These are phyloP conservation scores for Cichorium intybus DNA, from an alignment of 140 eudicot species.

Conservation along the genomic window DNA sequence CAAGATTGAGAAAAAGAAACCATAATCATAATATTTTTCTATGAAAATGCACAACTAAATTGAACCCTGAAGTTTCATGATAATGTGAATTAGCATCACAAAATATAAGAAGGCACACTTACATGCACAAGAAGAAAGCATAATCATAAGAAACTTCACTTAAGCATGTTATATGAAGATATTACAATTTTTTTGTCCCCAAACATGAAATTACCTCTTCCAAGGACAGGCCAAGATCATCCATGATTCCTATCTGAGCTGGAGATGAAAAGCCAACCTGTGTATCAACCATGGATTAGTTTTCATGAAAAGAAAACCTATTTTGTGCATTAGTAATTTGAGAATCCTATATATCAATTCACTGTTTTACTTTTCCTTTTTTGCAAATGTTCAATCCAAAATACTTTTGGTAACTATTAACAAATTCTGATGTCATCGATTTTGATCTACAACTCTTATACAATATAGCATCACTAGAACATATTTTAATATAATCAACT, in stretches of 20 bases:
- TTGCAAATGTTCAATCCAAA: background rate
- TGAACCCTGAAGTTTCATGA: background rate
- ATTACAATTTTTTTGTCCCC: background rate
- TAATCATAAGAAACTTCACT: conserved; percentile 3
- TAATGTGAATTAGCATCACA: background rate
- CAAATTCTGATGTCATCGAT: background rate
- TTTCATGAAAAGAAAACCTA: background rate
- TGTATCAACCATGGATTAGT: conserved; percentile 1
- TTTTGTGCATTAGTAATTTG: background rate
- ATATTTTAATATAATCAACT: background rate
- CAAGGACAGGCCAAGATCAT: conserved; percentile 57
- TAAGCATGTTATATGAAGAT: background rate
- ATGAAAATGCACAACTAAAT: background rate
- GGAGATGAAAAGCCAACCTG: conserved; percentile 82
- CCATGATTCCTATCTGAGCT: conserved; percentile 59
- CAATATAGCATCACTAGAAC: background rate
- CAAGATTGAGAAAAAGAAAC: background rate
- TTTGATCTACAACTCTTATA: background rate
- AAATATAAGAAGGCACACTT: background rate
- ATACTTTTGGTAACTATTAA: background rate
- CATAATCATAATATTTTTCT: background rate
- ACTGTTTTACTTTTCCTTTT: background rate
- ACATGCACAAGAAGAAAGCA: background rate
- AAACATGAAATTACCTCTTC: conserved; percentile 48
- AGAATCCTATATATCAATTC: background rate